Evolutionary conservation across 2,329 filamentous ascomycete species (phyloP).

Genomic region (Thielaviopsis euricoi): DNA sequence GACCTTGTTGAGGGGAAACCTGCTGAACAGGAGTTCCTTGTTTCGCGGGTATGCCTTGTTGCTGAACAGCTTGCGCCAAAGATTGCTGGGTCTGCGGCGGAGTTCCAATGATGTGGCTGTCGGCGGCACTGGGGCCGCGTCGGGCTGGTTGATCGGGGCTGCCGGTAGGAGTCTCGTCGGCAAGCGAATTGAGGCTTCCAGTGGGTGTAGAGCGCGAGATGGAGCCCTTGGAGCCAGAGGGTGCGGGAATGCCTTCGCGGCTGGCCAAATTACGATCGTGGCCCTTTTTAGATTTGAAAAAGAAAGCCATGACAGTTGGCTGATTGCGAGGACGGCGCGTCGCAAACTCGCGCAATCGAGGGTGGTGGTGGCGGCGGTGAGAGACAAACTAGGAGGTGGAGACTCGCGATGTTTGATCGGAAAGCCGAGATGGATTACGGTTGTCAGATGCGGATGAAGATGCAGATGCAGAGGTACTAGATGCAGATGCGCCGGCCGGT

Average conservation of each 20-base stretch:
- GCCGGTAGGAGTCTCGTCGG: conserved; percentile 36
- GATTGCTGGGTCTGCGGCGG: conserved; percentile 2
- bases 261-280: conserved; percentile 43
- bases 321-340: neutral
- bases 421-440: neutral
- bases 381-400: neutral
- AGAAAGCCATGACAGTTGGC: conserved; percentile 48
- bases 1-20: conserved; percentile 13
- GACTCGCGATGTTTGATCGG: neutral
- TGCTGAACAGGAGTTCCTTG: conserved; percentile 5
- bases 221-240: conserved; percentile 25
- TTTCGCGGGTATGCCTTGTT: neutral
- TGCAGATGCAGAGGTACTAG: no score
- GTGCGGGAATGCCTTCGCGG: conserved; percentile 25
- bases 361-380: neutral
- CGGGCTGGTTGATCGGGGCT: conserved; percentile 50
- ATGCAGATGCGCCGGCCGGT: no score
- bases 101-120: conserved; percentile 4
- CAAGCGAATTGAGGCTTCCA: conserved; percentile 61
- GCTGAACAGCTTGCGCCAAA: conserved; percentile 1
- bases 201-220: conserved; percentile 52
- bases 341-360: neutral
- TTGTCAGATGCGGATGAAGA: neutral
- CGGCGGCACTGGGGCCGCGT: conserved; percentile 27
- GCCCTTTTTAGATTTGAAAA: conserved; percentile 70